phyloP scores from a whole-genome alignment of 306 rosid genomes.

The Rosa multiflora region DNA sequence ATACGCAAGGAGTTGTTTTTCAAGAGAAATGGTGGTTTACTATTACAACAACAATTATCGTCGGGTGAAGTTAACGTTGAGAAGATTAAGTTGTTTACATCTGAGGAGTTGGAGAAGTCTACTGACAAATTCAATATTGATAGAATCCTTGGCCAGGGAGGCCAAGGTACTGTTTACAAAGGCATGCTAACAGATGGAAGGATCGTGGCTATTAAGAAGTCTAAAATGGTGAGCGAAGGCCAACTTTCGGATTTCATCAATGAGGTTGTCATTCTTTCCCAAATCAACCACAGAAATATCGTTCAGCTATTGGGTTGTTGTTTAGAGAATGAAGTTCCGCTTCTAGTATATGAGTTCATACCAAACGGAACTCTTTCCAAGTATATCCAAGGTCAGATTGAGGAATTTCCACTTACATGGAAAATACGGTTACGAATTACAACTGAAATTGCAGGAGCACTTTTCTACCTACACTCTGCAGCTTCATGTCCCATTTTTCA shows the following conservation, averaged over 20 bases:
- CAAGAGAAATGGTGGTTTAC: slow-evolving; percentile 1
- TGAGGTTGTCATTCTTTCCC: neutral
- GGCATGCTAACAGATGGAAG: neutral
- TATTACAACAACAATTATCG: neutral
- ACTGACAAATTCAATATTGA: neutral
- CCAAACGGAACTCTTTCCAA: neutral
- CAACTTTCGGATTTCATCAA: neutral
- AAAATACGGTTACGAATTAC: neutral
- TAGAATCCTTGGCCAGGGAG: neutral
- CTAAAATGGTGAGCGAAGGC: neutral
- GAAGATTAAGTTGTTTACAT: neutral
- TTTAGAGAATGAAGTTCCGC: neutral
- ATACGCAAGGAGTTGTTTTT: neutral
- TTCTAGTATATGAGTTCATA: neutral
- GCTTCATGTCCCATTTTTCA: neutral
- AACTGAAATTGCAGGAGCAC: neutral
- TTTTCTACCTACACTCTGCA: neutral
- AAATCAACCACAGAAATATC: neutral
- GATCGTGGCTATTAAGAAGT: neutral
- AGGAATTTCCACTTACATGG: neutral
- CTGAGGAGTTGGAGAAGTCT: slow-evolving; percentile 1
- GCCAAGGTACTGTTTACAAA: neutral
- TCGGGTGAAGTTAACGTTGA: neutral
- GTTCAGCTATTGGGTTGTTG: neutral
- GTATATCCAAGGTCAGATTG: neutral